A percentile compares a stretch with the other conserved stretches of the same genome.
Evolutionary conservation across 2,329 filamentous ascomycete genomes (phyloP).

Genomic region (Paecilomyces variotii): DNA sequence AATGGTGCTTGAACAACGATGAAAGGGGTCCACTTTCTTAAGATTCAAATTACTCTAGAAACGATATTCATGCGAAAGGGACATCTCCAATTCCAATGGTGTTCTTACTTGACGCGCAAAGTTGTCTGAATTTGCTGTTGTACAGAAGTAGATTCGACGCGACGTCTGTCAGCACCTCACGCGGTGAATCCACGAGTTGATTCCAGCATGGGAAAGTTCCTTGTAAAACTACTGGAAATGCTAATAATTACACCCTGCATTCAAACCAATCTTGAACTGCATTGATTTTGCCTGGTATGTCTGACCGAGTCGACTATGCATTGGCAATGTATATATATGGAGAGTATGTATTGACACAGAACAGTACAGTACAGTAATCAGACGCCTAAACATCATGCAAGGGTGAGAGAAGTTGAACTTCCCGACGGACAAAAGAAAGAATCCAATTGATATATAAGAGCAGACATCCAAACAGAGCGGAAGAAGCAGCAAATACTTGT

Average conservation of each 20-base stretch:
- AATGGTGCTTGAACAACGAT: neutral
- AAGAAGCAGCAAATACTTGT: neutral
- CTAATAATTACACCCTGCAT: neutral
- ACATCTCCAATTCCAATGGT: too few relatives aligned
- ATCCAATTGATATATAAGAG: neutral
- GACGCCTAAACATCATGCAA: neutral
- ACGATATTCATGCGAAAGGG: too few relatives aligned
- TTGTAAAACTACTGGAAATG: too few relatives aligned
- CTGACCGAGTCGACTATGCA: neutral
- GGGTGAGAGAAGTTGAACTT: neutral
- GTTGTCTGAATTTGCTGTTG: too few relatives aligned
- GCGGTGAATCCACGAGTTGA: neutral
- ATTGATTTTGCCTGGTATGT: neutral
- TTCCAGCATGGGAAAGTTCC: neutral
- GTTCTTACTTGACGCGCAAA: too few relatives aligned
- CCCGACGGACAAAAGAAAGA: neutral
- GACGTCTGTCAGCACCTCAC: neutral
- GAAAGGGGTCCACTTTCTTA: neutral
- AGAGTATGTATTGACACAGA: neutral
- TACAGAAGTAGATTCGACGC: too few relatives aligned
- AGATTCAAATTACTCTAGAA: too few relatives aligned
- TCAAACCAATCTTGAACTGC: neutral
- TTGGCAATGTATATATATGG: neutral
- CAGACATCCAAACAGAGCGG: neutral
- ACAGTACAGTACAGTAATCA: neutral